Percentiles rank a stretch among this genome's conserved stretches.
Conservation (phyloP, 106 monocot genomes). For the Apostasia shenzhenica region DNA sequence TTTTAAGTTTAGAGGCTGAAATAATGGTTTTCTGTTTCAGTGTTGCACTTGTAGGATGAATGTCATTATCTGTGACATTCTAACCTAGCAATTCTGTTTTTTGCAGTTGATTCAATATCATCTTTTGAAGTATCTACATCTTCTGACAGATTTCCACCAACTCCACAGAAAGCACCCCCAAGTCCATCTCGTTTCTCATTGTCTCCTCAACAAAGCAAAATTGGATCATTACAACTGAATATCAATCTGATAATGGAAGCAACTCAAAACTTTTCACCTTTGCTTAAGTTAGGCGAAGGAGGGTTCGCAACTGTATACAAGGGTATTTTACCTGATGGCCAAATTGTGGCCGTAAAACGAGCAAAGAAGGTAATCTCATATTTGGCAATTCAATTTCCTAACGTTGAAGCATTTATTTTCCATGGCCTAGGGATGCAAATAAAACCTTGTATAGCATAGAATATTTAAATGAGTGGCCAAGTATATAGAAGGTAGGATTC, state of each 20-base stretch:
- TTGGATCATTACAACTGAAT: slow-evolving; percentile 50
- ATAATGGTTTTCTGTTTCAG: neutral
- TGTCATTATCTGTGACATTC: neutral
- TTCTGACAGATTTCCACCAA: slow-evolving; percentile 24
- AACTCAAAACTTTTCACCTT: slow-evolving; percentile 73
- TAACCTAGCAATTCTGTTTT: slow-evolving; percentile 1
- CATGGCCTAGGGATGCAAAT: too few relatives aligned
- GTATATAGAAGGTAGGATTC: too few relatives aligned
- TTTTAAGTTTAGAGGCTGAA: neutral
- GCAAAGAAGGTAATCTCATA: slow-evolving; percentile 62
- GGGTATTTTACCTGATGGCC: slow-evolving; percentile 59
- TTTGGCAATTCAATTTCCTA: too few relatives aligned
- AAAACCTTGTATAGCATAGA: too few relatives aligned
- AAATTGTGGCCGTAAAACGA: slow-evolving; percentile 66
- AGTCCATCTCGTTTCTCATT: slow-evolving; percentile 78
- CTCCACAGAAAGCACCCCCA: slow-evolving; percentile 42
- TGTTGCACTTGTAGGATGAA: neutral
- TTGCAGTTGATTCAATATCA: slow-evolving; percentile 41
- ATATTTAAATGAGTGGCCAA: too few relatives aligned
- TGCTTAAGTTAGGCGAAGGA: slow-evolving; percentile 58
- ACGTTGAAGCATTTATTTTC: too few relatives aligned
- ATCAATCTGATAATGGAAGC: slow-evolving; percentile 54
- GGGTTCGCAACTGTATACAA: slow-evolving; percentile 78
- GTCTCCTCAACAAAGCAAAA: slow-evolving; percentile 39
- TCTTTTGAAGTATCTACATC: slow-evolving; percentile 26